Percentiles rank a stretch among this genome's conserved stretches.
phyloP scores from a whole-genome alignment of 331 rosid species.

The Malus hybrid region DNA sequence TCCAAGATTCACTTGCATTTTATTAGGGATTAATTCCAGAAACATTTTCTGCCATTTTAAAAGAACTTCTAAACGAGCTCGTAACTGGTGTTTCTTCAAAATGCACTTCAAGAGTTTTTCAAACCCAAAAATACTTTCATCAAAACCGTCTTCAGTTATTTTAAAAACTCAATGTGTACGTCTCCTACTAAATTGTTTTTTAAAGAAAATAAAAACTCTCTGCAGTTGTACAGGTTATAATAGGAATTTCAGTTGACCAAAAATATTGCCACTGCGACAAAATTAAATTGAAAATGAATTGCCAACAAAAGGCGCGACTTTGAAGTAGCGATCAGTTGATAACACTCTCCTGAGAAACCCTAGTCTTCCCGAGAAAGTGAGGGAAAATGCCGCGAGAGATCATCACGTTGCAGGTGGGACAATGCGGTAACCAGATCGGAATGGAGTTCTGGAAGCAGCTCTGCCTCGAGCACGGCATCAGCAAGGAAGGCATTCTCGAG shows the following conservation, averaged over 20 bases:
- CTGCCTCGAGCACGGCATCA: constrained; percentile 97
- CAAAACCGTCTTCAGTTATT: too few relatives aligned
- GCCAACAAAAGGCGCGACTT: not conserved
- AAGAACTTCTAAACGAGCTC: too few relatives aligned
- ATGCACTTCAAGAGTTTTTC: too few relatives aligned
- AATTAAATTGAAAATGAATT: too few relatives aligned
- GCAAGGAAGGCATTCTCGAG: constrained; percentile 96
- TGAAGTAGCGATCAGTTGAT: not conserved
- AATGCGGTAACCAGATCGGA: constrained; percentile 99
- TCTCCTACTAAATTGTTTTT: too few relatives aligned
- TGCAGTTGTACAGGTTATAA: not conserved
- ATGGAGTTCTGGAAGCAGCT: constrained; percentile 99
- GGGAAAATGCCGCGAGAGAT: constrained; percentile 84
- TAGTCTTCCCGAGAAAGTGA: constrained; percentile 23
- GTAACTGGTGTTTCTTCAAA: too few relatives aligned
- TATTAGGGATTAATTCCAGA: too few relatives aligned
- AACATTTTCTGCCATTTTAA: too few relatives aligned
- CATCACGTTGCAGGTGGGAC: constrained; percentile 95
- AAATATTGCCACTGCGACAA: not conserved
- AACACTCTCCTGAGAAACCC: constrained; percentile 20
- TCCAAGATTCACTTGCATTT: too few relatives aligned
- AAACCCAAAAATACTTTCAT: too few relatives aligned
- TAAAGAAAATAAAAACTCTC: too few relatives aligned
- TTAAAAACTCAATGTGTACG: too few relatives aligned
- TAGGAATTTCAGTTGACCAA: not conserved